Base-by-base conservation (phyloP, 2,329 filamentous ascomycete genomes). In the Fusarium tanahbumbuense region DNA sequence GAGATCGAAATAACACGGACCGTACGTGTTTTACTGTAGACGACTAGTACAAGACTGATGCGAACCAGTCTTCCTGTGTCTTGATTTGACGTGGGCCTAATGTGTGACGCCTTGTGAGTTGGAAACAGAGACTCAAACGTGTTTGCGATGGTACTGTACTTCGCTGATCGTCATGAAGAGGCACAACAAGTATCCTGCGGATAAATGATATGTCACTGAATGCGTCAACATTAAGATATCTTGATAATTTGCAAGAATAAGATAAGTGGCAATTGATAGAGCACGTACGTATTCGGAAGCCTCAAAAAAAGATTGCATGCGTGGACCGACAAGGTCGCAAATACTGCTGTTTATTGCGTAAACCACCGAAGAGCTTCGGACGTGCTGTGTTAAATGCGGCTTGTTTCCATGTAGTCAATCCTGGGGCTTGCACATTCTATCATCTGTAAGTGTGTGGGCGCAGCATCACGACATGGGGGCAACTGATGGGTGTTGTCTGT, bases 401-500 rank as follows among this genome's bases (percentile, higher is more conserved):
- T 23, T 55, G 30, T n/a, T 63, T 53, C 60, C 32, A 44, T 25
- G 41, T 7, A 53, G 7, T 41, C 27, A 15, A 13, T n/a, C n/a
- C 23, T 42, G 23, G n/a, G 22, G 20, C 49, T 40, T 37, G 49
- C 27, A 34, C 23, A 46, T 13, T 25, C 12, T 50, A 20, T 37
- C 68, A 60, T 57, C 41, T 50, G 46, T 37, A 32, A 60, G 32
- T 28, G 32, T 41, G 48, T 58, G 34, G 55, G 30, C 54, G 60
- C 68, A 56, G 42, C 41, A 57, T 61, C 55, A 56, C 41, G 27
- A 49, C 55, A 56, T 71, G 55, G 64, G 67, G 54, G 37, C 30
- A 32, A 18, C 52, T 50, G 32, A 34, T 34, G 30, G 32, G 40
- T 37, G 34, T 37, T 37, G 34, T 34, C 22, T 58, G 18, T 44